A percentile compares a stretch with the other conserved stretches of the same genome.
Conservation (phyloP, 352 stramenopile genomes). For the Phytopythium delawarense region DNA sequence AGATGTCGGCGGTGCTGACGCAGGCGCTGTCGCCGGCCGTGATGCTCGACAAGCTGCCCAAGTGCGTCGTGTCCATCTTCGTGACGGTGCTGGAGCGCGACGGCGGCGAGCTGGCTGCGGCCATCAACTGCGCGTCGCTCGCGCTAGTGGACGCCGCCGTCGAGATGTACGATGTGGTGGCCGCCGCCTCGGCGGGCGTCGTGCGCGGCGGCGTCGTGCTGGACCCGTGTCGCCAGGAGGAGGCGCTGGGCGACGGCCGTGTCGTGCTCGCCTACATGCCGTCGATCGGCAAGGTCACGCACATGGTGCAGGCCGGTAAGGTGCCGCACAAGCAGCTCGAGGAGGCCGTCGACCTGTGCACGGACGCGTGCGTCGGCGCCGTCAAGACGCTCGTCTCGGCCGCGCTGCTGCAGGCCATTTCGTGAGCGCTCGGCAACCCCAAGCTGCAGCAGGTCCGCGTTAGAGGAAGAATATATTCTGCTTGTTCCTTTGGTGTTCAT, state of each 20-base stretch:
- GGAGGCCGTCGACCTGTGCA: conserved; percentile 85
- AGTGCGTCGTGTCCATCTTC: conserved; percentile 88
- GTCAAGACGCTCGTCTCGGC: conserved; percentile 50
- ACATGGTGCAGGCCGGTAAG: conserved; percentile 84
- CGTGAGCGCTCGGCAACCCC: conserved; percentile 8
- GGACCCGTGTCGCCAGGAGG: conserved; percentile 70
- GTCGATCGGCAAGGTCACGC: conserved; percentile 71
- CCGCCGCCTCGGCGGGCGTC: conserved; percentile 62
- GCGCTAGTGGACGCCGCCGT: conserved; percentile 85
- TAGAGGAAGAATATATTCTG: background rate
- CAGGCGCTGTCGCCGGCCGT: conserved; percentile 79
- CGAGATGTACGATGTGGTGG: conserved; percentile 91
- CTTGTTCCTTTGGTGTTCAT: background rate
- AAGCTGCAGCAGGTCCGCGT: background rate
- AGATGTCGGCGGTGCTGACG: conserved; percentile 68
- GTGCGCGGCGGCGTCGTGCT: conserved; percentile 53
- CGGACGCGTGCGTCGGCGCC: conserved; percentile 65
- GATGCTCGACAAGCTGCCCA: conserved; percentile 85
- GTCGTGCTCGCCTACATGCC: conserved; percentile 87
- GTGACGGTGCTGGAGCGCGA: conserved; percentile 86
- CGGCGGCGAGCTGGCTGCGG: conserved; percentile 74
- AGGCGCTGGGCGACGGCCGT: conserved; percentile 49
- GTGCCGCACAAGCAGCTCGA: conserved; percentile 75
- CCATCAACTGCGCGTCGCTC: conserved; percentile 85
- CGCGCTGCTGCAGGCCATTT: conserved; percentile 49